Evolutionary conservation across 257 asterid genomes (phyloP).

Genomic region (Galeopsis tetrahit): DNA sequence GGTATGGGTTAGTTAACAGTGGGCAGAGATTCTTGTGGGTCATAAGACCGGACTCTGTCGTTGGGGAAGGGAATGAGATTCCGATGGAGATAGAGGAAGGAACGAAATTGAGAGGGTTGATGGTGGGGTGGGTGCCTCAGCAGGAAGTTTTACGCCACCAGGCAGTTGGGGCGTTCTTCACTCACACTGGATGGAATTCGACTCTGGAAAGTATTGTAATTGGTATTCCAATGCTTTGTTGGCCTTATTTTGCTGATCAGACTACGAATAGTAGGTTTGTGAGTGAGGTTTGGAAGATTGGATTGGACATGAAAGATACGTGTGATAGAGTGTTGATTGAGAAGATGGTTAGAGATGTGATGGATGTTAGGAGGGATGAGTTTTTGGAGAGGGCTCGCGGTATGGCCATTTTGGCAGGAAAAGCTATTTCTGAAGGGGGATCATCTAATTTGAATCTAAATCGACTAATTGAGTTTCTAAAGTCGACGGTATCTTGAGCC

Average conservation of each 20-base stretch:
- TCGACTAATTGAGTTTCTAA: constrained; percentile 30
- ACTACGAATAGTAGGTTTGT: constrained; percentile 42
- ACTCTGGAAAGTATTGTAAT: constrained; percentile 37
- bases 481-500: neutral
- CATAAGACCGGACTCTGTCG: constrained; percentile 39
- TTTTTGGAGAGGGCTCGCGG: constrained; percentile 35
- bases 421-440: constrained; percentile 35
- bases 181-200: constrained; percentile 50
- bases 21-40: constrained; percentile 44
- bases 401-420: constrained; percentile 28
- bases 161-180: constrained; percentile 38
- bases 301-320: constrained; percentile 43
- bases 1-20: constrained; percentile 11
- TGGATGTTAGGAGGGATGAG: constrained; percentile 19
- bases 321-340: constrained; percentile 38
- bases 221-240: constrained; percentile 43
- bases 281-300: constrained; percentile 46
- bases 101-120: constrained; percentile 34
- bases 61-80: constrained; percentile 4
- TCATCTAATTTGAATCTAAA: constrained; percentile 31
- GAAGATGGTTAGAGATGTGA: constrained; percentile 19
- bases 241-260: constrained; percentile 49
- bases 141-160: constrained; percentile 38
- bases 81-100: constrained; percentile 30
- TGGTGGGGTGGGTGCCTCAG: constrained; percentile 48